Percentiles rank a stretch among this genome's conserved stretches.
Conservation (phyloP, 2,329 filamentous ascomycete genomes). For the Colletotrichum sansevieriae region DNA sequence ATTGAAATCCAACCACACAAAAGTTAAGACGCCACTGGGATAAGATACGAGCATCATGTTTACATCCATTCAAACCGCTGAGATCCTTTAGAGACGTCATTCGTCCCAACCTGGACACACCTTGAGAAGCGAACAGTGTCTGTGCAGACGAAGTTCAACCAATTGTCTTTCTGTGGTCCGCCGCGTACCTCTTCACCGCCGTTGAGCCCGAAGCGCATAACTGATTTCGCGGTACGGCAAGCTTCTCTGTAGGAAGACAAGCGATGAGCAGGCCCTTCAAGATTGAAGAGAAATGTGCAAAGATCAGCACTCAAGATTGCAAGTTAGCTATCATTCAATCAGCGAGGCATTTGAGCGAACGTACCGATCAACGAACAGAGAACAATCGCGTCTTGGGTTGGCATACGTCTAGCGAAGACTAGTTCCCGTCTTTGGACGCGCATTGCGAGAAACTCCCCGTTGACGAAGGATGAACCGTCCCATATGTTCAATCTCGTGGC, state of each 20-base stretch:
- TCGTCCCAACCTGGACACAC: slow-evolving; percentile 17
- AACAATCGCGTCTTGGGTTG: not conserved
- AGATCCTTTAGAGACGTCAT: slow-evolving; percentile 18
- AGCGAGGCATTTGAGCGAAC: not conserved
- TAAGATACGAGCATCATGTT: not conserved
- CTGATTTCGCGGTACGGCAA: not conserved
- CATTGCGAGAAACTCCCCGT: slow-evolving; percentile 15
- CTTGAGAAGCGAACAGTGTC: slow-evolving; percentile 15
- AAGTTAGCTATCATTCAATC: not conserved
- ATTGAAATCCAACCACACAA: slow-evolving; percentile 6
- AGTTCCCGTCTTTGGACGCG: not conserved
- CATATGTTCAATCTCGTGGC: not conserved
- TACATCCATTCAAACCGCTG: not conserved
- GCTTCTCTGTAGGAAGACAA: not conserved
- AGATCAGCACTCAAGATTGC: not conserved
- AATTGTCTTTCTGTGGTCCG: not conserved
- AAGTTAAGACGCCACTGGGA: not conserved
- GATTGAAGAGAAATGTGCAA: not conserved
- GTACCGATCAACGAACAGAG: not conserved
- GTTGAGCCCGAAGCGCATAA: not conserved
- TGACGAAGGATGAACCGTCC: not conserved
- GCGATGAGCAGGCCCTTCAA: not conserved
- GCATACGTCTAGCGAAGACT: not conserved
- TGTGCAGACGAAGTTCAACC: slow-evolving; percentile 9
- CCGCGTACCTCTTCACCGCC: slow-evolving; percentile 3